Evolutionary conservation across 768 basidiomycete species (phyloP).

Genomic region (Gyrodon lividus): DNA sequence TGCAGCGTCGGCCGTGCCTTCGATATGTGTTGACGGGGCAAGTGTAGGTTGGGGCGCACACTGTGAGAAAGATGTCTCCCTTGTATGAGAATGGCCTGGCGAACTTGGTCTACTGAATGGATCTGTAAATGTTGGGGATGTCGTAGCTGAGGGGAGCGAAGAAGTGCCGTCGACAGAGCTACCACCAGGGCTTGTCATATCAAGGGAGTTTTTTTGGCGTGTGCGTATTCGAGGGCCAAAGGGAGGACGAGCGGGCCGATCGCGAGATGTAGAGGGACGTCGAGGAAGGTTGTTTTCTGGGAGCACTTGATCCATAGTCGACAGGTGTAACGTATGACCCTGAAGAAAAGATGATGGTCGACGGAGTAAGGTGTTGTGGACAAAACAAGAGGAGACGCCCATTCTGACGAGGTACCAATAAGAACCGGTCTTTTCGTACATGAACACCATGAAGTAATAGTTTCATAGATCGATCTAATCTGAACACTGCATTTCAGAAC

Average conservation of each 20-base stretch:
- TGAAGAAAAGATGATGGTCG: not conserved
- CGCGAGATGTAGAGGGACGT: constrained; percentile 13
- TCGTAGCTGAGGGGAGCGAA: not conserved
- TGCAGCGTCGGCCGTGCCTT: constrained; percentile 8
- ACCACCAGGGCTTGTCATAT: constrained; percentile 7
- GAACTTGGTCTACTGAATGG: not conserved
- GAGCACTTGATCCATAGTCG: constrained; percentile 13
- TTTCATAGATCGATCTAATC: constrained; percentile 4
- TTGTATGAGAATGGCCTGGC: not conserved
- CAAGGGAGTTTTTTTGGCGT: constrained; percentile 11
- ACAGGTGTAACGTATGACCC: not conserved
- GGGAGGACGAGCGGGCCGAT: constrained; percentile 24
- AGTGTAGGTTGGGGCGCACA: not conserved
- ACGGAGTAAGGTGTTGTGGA: constrained; percentile 1
- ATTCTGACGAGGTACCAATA: constrained; percentile 4
- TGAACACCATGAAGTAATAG: too few species aligned
- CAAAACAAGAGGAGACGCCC: constrained; percentile 1
- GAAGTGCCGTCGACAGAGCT: constrained; percentile 10
- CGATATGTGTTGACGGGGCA: not conserved
- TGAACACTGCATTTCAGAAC: not conserved
- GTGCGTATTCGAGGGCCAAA: constrained; percentile 23
- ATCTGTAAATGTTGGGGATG: constrained; percentile 3
- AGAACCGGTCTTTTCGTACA: constrained; percentile 1
- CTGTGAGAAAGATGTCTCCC: constrained; percentile 1
- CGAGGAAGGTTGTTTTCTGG: constrained; percentile 13